Percentiles rank a stretch among this genome's conserved stretches.
Conservation (phyloP, 140 eudicot genomes). For the Ambrosia hybrid region DNA sequence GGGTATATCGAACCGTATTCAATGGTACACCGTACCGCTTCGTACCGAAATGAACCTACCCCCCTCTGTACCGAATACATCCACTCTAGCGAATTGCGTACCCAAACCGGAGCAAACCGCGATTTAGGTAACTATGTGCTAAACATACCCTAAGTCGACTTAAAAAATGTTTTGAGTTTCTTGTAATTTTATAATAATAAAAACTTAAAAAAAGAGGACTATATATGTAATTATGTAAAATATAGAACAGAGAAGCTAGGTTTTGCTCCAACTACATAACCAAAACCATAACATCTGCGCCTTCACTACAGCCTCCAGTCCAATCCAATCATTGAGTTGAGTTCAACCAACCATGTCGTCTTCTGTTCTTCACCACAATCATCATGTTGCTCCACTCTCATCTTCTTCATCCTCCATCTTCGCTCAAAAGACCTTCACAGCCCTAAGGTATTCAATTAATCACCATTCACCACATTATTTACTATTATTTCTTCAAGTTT, state of each 20-base stretch:
- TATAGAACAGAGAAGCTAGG: slow-evolving; percentile 11
- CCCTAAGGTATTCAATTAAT: slow-evolving; percentile 37
- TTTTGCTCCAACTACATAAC: slow-evolving; percentile 3
- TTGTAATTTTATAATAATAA: no score
- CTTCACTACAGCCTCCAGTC: slow-evolving; percentile 4
- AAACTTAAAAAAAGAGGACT: slow-evolving; percentile 5
- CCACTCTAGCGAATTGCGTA: no score
- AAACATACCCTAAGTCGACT: no score
- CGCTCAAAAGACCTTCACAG: slow-evolving; percentile 35
- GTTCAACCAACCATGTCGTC: neutral
- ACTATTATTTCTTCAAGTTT: neutral
- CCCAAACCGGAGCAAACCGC: no score
- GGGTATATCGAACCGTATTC: no score
- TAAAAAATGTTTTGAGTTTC: no score
- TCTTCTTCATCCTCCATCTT: slow-evolving; percentile 48
- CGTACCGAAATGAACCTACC: no score
- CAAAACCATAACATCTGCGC: slow-evolving; percentile 14
- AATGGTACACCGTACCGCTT: no score
- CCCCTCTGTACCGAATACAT: no score
- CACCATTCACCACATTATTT: no score
- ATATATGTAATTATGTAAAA: neutral
- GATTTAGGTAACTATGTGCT: no score
- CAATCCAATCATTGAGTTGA: slow-evolving; percentile 17
- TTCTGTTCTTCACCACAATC: slow-evolving; percentile 32
- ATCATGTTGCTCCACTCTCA: slow-evolving; percentile 42